Evolutionary conservation across 2,329 filamentous ascomycete genomes (phyloP).

Genomic region (Ampelomyces quisqualis): DNA sequence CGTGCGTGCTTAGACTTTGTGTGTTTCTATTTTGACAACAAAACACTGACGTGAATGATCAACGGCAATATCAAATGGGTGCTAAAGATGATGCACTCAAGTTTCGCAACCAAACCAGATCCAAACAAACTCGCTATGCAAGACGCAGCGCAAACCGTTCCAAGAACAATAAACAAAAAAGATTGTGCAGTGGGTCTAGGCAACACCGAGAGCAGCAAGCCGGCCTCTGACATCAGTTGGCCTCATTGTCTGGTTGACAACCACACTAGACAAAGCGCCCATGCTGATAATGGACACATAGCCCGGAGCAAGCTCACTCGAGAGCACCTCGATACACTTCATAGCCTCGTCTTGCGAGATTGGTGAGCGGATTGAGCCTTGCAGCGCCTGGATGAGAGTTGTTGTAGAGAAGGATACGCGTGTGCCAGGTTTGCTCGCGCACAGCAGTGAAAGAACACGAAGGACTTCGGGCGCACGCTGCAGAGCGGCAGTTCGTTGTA

Average conservation of each 20-base stretch:
- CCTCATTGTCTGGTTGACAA: slow-evolving; percentile 43
- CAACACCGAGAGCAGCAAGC: slow-evolving; percentile 32
- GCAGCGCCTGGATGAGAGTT: slow-evolving; percentile 47
- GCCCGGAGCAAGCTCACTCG: slow-evolving; percentile 46
- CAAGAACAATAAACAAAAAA: slow-evolving; percentile 1
- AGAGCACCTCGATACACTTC: slow-evolving; percentile 47
- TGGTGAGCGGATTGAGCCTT: slow-evolving; percentile 49
- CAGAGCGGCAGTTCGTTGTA: slow-evolving; percentile 50
- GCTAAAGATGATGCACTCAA: background rate
- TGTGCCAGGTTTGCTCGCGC: slow-evolving; percentile 35
- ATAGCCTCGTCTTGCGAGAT: slow-evolving; percentile 49
- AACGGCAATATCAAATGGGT: background rate
- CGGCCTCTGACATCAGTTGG: slow-evolving; percentile 37
- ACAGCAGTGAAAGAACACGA: slow-evolving; percentile 47
- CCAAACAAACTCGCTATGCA: slow-evolving; percentile 2
- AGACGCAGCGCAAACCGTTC: background rate
- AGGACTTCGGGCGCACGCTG: slow-evolving; percentile 51
- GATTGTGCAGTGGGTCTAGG: background rate
- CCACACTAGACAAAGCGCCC: slow-evolving; percentile 47
- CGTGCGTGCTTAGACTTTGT: too few species aligned
- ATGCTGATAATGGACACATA: slow-evolving; percentile 46
- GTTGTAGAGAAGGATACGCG: slow-evolving; percentile 50
- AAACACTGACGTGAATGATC: background rate
- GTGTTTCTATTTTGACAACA: too few species aligned
- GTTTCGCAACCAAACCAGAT: background rate